These are phyloP conservation scores for Thyridium curvatum DNA, from an alignment of 2,329 filamentous ascomycete genomes.

Conservation along the genomic window DNA sequence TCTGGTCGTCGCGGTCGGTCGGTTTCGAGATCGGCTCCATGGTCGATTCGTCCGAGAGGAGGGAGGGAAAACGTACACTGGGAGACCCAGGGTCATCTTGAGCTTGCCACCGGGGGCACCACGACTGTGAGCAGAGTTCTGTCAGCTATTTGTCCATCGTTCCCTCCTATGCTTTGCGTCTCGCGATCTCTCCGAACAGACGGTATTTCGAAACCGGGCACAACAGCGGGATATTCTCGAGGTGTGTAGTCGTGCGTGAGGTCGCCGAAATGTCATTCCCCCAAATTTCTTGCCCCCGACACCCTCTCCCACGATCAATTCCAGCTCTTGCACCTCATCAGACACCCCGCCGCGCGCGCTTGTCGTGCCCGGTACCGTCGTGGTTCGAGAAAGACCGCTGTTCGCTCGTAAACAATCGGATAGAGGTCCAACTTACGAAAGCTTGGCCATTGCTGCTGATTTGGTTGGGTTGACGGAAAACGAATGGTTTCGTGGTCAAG, in stretches of 20 bases:
- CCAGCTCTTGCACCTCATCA: no score
- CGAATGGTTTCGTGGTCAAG: no score
- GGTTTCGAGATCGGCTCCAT: conserved; percentile 1
- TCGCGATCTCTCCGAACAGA: neutral
- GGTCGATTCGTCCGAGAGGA: conserved; percentile 5
- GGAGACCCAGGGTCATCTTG: conserved; percentile 99
- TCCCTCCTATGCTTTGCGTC: neutral
- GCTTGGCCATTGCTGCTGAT: conserved; percentile 56
- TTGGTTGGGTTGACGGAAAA: conserved; percentile 6
- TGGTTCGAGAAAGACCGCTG: neutral
- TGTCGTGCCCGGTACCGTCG: no score
- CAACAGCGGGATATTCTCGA: no score
- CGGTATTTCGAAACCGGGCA: neutral
- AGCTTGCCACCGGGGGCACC: conserved; percentile 99
- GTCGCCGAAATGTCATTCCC: no score
- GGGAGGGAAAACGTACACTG: conserved; percentile 73
- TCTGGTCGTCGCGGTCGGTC: neutral
- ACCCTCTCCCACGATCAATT: no score
- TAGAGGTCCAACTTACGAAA: conserved; percentile 44
- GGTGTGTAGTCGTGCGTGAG: no score
- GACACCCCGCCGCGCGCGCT: no score
- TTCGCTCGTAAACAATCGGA: conserved; percentile 6
- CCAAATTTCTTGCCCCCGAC: no score
- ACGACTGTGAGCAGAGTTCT: conserved; percentile 43
- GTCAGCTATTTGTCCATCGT: conserved; percentile 23